These are phyloP conservation scores for Phanerodontia chrysosporium DNA, from an alignment of 768 basidiomycete species.

Conservation along the genomic window DNA sequence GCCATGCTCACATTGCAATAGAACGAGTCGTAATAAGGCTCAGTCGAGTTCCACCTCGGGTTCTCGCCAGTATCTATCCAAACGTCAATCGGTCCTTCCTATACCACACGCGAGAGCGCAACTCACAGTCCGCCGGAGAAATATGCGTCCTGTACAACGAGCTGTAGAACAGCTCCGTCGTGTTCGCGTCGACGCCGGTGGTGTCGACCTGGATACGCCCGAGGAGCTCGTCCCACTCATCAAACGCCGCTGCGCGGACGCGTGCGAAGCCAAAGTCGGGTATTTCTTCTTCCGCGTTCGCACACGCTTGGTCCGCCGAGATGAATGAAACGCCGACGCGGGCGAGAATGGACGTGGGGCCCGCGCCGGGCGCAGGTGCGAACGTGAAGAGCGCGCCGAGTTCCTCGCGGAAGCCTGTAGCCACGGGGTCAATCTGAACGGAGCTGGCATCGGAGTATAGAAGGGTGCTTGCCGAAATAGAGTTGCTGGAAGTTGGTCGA, in stretches of 20 bases:
- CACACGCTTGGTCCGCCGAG: constrained; percentile 55
- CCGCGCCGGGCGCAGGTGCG: constrained; percentile 32
- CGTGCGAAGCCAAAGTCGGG: constrained; percentile 51
- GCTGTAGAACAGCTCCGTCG: constrained; percentile 53
- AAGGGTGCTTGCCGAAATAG: constrained; percentile 39
- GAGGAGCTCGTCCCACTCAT: constrained; percentile 56
- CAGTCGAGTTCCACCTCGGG: constrained; percentile 56
- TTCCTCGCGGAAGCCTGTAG: constrained; percentile 43
- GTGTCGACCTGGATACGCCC: constrained; percentile 51
- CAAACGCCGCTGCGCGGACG: constrained; percentile 39
- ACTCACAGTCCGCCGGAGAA: constrained; percentile 59
- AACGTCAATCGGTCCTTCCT: background rate
- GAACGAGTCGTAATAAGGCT: constrained; percentile 64
- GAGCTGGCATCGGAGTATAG: too few relatives aligned
- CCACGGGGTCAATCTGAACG: background rate
- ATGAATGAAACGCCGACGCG: constrained; percentile 65
- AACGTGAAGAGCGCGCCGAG: constrained; percentile 53
- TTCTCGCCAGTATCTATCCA: constrained; percentile 57
- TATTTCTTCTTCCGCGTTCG: constrained; percentile 58
- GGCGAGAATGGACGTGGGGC: constrained; percentile 44
- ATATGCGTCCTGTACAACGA: constrained; percentile 64
- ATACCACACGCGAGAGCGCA: background rate
- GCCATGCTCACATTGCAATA: constrained; percentile 56
- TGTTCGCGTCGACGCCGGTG: constrained; percentile 43
- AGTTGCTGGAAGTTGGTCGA: constrained; percentile 43